These are phyloP conservation scores for Trichoderma citrinoviride DNA, from an alignment of 2,329 filamentous ascomycete genomes.

Conservation along the genomic window DNA sequence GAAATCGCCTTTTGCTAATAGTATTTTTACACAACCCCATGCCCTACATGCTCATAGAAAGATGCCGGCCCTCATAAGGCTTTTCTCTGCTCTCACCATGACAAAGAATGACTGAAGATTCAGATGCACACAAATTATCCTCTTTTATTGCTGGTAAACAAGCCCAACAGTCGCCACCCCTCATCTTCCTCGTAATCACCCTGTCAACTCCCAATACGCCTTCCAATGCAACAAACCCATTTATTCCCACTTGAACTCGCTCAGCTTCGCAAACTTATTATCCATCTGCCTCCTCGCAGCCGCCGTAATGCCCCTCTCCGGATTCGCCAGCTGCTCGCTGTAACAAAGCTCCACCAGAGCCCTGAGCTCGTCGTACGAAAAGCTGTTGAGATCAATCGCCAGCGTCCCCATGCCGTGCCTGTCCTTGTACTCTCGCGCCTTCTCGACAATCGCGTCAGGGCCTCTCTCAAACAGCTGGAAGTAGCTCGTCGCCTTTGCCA, in stretches of 20 bases:
- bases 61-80: too few species aligned
- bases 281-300: slow-evolving; percentile 67
- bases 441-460: slow-evolving; percentile 61
- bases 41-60: too few species aligned
- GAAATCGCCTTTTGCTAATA: too few species aligned
- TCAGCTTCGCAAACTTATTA: slow-evolving; percentile 66
- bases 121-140: background rate
- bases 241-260: slow-evolving; percentile 67
- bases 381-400: slow-evolving; percentile 42
- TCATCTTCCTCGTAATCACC: background rate
- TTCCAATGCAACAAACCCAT: background rate
- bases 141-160: background rate
- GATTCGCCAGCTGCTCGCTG: slow-evolving; percentile 63
- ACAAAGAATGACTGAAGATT: background rate
- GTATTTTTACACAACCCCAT: too few species aligned
- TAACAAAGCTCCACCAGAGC: slow-evolving; percentile 64
- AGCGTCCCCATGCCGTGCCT: slow-evolving; percentile 36
- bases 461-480: slow-evolving; percentile 67
- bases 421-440: slow-evolving; percentile 52
- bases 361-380: slow-evolving; percentile 66
- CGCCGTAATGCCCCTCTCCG: slow-evolving; percentile 64
- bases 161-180: background rate
- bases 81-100: background rate
- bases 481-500: slow-evolving; percentile 64
- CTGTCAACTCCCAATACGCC: slow-evolving; percentile 6